These are phyloP conservation scores for Crucibulum laeve DNA, from an alignment of 768 basidiomycete genomes.

Conservation along the genomic window DNA sequence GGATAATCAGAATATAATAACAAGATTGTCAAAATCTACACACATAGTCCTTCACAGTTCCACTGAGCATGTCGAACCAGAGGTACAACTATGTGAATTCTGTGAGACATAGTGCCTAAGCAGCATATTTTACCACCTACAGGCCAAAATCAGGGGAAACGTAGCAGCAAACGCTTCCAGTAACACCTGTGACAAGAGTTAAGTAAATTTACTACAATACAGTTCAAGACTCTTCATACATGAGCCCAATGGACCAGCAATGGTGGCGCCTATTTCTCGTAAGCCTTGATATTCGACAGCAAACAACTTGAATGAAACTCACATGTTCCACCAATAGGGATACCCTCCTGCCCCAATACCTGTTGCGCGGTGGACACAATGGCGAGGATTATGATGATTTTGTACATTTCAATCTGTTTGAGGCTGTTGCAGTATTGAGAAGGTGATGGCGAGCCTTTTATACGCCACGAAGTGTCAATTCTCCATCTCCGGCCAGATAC, in stretches of 20 bases:
- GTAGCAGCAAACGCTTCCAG: constrained; percentile 13
- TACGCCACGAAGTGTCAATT: too few species aligned
- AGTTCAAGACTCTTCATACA: background rate
- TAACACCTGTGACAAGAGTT: constrained; percentile 6
- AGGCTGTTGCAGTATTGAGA: too few species aligned
- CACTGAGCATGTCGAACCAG: constrained; percentile 9
- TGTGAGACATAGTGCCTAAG: background rate
- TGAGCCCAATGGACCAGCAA: constrained; percentile 11
- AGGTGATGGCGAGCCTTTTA: too few species aligned
- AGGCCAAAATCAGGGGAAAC: constrained; percentile 9
- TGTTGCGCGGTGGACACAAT: too few species aligned
- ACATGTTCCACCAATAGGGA: constrained; percentile 12
- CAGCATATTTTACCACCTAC: constrained; percentile 4
- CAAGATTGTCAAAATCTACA: background rate
- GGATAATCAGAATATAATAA: background rate
- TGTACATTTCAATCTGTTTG: too few species aligned
- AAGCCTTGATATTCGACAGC: constrained; percentile 1
- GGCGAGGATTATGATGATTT: too few species aligned
- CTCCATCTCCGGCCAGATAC: too few species aligned
- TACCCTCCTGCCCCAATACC: background rate
- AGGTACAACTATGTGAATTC: constrained; percentile 7
- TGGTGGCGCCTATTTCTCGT: constrained; percentile 10
- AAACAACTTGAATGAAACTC: background rate
- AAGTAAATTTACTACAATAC: background rate
- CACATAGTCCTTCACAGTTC: constrained; percentile 13